A percentile compares a stretch with the other conserved stretches of the same genome.
These are phyloP conservation scores for Schwanniomyces sp. DNA, from an alignment of 805 yeast genomes.

Conservation along the genomic window DNA sequence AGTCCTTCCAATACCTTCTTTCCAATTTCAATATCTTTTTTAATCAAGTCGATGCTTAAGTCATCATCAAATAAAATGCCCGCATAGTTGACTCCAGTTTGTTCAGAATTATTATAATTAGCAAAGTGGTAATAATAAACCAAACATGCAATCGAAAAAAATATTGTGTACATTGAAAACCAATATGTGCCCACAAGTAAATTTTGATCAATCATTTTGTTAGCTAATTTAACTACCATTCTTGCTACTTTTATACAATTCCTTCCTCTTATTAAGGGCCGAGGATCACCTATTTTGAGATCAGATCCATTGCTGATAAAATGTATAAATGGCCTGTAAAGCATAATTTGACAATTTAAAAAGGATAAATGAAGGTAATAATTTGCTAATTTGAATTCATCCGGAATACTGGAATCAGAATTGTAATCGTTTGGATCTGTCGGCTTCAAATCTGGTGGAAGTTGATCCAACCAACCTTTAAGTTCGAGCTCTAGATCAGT, in stretches of 20 bases:
- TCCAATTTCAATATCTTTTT: conserved; percentile 80
- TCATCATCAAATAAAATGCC: conserved; percentile 48
- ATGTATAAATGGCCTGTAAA: conserved; percentile 88
- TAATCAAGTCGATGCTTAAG: conserved; percentile 55
- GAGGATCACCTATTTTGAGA: conserved; percentile 44
- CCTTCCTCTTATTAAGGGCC: conserved; percentile 71
- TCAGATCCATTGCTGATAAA: conserved; percentile 60
- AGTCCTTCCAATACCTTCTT: conserved; percentile 67
- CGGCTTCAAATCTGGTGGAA: conserved; percentile 73
- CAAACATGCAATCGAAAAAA: conserved; percentile 84
- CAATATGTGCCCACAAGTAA: conserved; percentile 84
- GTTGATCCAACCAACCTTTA: conserved; percentile 65
- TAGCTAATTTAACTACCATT: conserved; percentile 75
- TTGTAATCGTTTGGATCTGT: conserved; percentile 52
- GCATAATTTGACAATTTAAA: conserved; percentile 73
- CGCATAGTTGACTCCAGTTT: conserved; percentile 38
- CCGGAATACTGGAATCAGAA: conserved; percentile 34
- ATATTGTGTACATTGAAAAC: conserved; percentile 88
- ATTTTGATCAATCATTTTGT: conserved; percentile 72
- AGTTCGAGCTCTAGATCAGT: conserved; percentile 67
- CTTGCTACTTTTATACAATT: conserved; percentile 85
- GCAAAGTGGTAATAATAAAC: conserved; percentile 73
- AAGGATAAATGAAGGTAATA: conserved; percentile 70
- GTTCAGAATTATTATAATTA: conserved; percentile 24
- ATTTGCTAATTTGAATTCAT: conserved; percentile 69